Percentiles rank a stretch among this genome's conserved stretches.
These are phyloP conservation scores for Ogataea thermomethanolica DNA, from an alignment of 805 yeast species.

Conservation along the genomic window DNA sequence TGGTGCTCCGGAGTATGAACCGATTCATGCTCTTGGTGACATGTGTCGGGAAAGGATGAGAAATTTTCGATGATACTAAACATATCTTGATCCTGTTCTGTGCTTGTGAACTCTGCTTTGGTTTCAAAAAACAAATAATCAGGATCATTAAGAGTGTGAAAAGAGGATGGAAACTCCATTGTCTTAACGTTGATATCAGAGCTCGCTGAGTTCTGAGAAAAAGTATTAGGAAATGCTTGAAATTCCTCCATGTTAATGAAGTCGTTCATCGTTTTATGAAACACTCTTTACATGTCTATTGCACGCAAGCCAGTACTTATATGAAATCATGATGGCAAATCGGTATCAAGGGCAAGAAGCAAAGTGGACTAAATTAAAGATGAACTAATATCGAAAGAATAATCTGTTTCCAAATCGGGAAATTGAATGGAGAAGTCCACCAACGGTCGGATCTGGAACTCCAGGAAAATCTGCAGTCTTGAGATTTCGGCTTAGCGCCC, in stretches of 20 bases:
- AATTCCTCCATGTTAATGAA: background rate
- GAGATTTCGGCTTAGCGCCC: too few species aligned
- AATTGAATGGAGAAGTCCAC: constrained; percentile 2
- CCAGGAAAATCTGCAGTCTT: too few species aligned
- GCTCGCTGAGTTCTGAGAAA: too few species aligned
- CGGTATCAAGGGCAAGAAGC: background rate
- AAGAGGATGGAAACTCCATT: constrained; percentile 9
- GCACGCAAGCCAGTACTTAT: background rate
- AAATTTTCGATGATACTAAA: constrained; percentile 7
- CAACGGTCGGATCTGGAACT: background rate
- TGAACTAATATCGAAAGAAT: background rate
- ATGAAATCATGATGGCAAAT: constrained; percentile 1
- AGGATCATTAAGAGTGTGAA: constrained; percentile 2
- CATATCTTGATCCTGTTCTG: constrained; percentile 7
- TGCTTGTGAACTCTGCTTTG: background rate
- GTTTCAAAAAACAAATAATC: background rate
- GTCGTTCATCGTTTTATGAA: background rate
- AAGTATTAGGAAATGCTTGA: background rate
- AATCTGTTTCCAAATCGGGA: constrained; percentile 7
- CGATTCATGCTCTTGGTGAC: constrained; percentile 9
- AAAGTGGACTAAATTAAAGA: background rate
- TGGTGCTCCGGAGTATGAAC: constrained; percentile 12
- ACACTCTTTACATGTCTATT: background rate
- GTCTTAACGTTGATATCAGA: background rate
- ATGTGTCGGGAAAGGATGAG: constrained; percentile 5